A percentile compares a stretch with the other conserved stretches of the same genome.
Conservation (phyloP, 345 rosid species). For the Diplotaxis tenuifolia region DNA sequence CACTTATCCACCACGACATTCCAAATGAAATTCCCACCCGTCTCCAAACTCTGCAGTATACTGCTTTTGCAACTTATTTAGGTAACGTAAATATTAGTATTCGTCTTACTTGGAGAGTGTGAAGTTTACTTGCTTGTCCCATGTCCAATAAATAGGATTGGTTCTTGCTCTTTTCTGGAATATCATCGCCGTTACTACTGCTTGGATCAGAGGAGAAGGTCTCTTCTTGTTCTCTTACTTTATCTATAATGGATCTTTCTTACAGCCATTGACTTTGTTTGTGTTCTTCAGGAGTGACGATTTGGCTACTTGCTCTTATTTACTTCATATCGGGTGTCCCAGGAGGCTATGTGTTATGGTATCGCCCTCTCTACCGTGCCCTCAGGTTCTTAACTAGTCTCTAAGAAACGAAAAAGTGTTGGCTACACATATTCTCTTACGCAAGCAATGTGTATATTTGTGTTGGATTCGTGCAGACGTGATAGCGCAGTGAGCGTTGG, state of each 20-base stretch:
- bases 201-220: slow-evolving; percentile 90
- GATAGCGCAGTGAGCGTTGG: too few species aligned
- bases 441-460: too few species aligned
- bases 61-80: slow-evolving; percentile 67
- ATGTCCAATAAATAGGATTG: slow-evolving; percentile 73
- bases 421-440: too few species aligned
- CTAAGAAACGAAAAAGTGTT: too few species aligned
- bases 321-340: slow-evolving; percentile 75
- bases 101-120: background rate
- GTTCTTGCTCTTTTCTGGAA: slow-evolving; percentile 77
- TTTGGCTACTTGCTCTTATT: too few species aligned
- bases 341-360: too few species aligned
- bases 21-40: slow-evolving; percentile 75
- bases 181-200: too few species aligned
- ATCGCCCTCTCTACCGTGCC: too few species aligned
- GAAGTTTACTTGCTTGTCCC: too few species aligned
- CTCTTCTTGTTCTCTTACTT: slow-evolving; percentile 13
- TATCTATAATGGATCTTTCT: background rate
- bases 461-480: too few species aligned
- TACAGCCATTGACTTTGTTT: background rate
- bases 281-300: slow-evolving; percentile 52
- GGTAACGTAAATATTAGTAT: too few species aligned
- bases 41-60: slow-evolving; percentile 73
- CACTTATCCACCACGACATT: slow-evolving; percentile 56
- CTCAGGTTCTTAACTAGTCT: too few species aligned